Percentiles rank a stretch among this genome's conserved stretches.
These are phyloP conservation scores for Seiridium cupressi DNA, from an alignment of 2,329 filamentous ascomycete species.

Conservation along the genomic window DNA sequence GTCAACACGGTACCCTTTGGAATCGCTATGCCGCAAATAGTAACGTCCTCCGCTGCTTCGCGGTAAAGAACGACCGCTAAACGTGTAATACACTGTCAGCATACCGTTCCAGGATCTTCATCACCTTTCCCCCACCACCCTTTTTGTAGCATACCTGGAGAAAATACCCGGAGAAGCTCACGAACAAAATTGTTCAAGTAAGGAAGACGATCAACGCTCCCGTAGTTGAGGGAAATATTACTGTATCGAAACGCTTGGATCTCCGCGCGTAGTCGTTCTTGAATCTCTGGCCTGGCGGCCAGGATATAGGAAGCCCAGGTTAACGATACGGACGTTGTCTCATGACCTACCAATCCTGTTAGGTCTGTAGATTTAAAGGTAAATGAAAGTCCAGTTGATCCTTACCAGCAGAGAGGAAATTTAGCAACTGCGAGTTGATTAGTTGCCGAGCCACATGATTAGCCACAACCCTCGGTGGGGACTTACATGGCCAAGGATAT, in stretches of 20 bases:
- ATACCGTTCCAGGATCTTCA: neutral
- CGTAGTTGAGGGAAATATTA: neutral
- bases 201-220: neutral
- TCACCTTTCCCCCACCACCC: too few relatives aligned
- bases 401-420: neutral
- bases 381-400: neutral
- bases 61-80: neutral
- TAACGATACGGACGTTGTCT: neutral
- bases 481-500: neutral
- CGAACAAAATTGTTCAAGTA: neutral
- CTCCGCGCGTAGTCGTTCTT: neutral
- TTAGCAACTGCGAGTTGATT: neutral
- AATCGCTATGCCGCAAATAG: slow-evolving; percentile 20
- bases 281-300: neutral
- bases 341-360: neutral
- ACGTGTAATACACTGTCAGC: neutral
- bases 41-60: slow-evolving; percentile 13
- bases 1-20: slow-evolving; percentile 23
- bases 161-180: neutral
- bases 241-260: neutral
- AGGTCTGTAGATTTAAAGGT: neutral
- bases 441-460: neutral
- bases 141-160: neutral
- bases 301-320: neutral
- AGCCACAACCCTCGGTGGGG: too few relatives aligned